phyloP scores from a whole-genome alignment of 2,329 filamentous ascomycete genomes.

The Samsoniella hepiali region DNA sequence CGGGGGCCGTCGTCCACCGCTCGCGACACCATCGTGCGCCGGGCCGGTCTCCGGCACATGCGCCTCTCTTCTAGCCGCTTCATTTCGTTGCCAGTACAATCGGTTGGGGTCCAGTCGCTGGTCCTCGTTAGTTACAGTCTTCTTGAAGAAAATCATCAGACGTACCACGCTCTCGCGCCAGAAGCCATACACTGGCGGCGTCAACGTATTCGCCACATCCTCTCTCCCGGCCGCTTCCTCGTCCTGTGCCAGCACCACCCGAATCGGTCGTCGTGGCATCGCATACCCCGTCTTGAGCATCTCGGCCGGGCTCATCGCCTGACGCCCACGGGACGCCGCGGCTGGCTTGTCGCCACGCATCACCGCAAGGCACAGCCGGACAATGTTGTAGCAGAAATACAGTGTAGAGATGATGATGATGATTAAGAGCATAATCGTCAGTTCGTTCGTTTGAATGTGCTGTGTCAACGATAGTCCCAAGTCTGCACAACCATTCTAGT shows the following conservation, averaged over 20 bases:
- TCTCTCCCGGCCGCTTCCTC: constrained; percentile 63
- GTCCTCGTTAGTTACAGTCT: constrained; percentile 15
- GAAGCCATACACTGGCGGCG: constrained; percentile 80
- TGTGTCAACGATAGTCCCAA: constrained; percentile 67
- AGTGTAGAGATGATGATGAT: constrained; percentile 70
- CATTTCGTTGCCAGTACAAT: constrained; percentile 74
- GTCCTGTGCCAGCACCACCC: constrained; percentile 69
- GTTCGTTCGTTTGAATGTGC: constrained; percentile 62
- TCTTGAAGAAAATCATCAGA: constrained; percentile 24
- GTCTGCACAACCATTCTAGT: constrained; percentile 47
- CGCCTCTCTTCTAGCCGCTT: constrained; percentile 30
- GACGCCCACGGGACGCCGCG: neutral
- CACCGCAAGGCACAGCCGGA: constrained; percentile 68
- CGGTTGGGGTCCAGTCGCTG: constrained; percentile 76
- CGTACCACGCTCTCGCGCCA: constrained; percentile 80
- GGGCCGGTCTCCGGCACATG: constrained; percentile 15
- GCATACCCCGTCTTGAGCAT: constrained; percentile 55
- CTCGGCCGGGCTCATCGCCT: neutral
- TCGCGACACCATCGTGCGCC: constrained; percentile 28
- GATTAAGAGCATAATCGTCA: constrained; percentile 77
- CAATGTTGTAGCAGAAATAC: constrained; percentile 76
- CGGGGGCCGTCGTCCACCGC: constrained; percentile 53
- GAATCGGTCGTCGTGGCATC: constrained; percentile 70
- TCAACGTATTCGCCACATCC: constrained; percentile 53
- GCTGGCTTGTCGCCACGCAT: constrained; percentile 44